These are phyloP conservation scores for Rasamsonia emersonii DNA, from an alignment of 2,329 filamentous ascomycete species.

Conservation along the genomic window DNA sequence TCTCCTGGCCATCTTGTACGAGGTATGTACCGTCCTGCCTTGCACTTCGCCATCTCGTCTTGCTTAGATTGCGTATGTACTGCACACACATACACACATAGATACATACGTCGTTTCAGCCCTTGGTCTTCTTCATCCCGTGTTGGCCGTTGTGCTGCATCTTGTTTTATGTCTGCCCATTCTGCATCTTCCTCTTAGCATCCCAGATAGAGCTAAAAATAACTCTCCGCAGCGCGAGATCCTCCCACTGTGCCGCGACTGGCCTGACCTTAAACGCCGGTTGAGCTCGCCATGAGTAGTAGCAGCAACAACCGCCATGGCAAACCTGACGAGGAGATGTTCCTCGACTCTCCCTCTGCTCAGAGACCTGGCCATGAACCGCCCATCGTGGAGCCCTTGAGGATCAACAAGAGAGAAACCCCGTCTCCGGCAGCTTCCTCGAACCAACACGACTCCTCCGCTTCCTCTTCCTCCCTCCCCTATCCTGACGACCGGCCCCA, in stretches of 20 bases:
- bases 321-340: conserved; percentile 72
- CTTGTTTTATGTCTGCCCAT: conserved; percentile 1
- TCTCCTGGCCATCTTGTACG: too few relatives aligned
- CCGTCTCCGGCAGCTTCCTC: conserved; percentile 38
- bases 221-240: too few relatives aligned
- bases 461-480: conserved; percentile 58
- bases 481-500: conserved; percentile 60
- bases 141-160: not conserved
- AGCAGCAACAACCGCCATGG: conserved; percentile 46
- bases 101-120: too few relatives aligned
- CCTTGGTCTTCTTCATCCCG: too few relatives aligned
- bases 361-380: conserved; percentile 46
- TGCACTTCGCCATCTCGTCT: too few relatives aligned
- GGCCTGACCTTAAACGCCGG: not conserved
- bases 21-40: too few relatives aligned
- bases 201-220: not conserved
- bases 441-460: conserved; percentile 53
- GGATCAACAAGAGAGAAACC: conserved; percentile 77
- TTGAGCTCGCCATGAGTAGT: conserved; percentile 31
- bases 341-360: conserved; percentile 47
- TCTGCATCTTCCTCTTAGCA: too few relatives aligned
- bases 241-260: too few relatives aligned
- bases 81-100: too few relatives aligned
- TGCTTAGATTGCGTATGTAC: too few relatives aligned
- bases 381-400: conserved; percentile 72